Evolutionary conservation across 345 rosid species (phyloP), one percentile per base, ranked within the genome.

Genomic region (Microthlaspi erraticum): DNA sequence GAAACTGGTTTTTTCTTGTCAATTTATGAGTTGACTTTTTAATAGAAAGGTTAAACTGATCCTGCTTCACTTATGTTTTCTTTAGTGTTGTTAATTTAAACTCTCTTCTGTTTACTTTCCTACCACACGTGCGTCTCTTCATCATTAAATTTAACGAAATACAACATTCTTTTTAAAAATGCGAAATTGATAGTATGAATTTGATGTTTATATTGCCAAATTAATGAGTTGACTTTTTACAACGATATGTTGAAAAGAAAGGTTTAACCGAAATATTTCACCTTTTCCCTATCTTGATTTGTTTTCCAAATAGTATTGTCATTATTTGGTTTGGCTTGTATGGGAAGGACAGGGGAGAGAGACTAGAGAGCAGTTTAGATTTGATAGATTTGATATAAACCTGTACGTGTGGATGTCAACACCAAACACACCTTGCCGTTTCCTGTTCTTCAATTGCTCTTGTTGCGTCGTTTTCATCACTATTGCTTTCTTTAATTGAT

Each of bases 381-480:
- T 75, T 81, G 87, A 83, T 83, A 55, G 79, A 67, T 61, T 71
- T 82, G 87, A 85, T 81, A 70, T 71, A 67, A 73, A 65, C 10
- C 49, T 67, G 64, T 77, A 71, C 64, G 55, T 74, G 56, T 76
- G 63, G 68, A 43, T 77, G 44, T 71, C 76, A 71, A 64, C 72
- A 70, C 73, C 73, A 51, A 73, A 66, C 72, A 59, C 59, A 46
- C 56, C 75, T 76, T 70, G 80, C 80, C 61, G 63, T 71, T 77
- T 64, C 26, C 38, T 65, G 64, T 70, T 76, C 60, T 16, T 57
- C 63, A 6, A 6, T 37, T 62, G 42, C 10, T 23, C 50, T 68
- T 77, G 72, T 63, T 63, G 38, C 70, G 79, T 69, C 79, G 79
- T 69, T 76, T 76, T 70, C 65, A 61, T 53, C 64, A 75, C 74